Evolutionary conservation across 2,329 filamentous ascomycete species (phyloP).

Genomic region (Penicillium sclerotigenum): DNA sequence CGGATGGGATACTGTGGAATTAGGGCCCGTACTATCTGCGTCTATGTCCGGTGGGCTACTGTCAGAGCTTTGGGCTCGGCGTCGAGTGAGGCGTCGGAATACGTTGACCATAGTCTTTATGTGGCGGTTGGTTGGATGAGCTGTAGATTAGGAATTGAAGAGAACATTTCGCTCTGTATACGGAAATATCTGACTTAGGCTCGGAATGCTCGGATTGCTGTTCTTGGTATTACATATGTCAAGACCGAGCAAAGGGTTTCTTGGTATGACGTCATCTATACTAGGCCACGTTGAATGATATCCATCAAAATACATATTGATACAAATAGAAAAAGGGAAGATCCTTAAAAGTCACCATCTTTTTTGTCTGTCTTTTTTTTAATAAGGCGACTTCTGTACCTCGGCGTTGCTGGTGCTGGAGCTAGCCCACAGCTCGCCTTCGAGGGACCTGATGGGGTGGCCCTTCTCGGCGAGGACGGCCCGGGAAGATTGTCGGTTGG

Average conservation of each 20-base stretch:
- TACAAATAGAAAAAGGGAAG: too few relatives aligned
- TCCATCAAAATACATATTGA: too few relatives aligned
- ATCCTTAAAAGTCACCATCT: too few relatives aligned
- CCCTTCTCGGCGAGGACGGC: too few relatives aligned
- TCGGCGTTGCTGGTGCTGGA: too few relatives aligned
- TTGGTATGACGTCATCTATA: constrained; percentile 6
- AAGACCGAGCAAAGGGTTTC: constrained; percentile 6
- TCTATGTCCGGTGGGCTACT: not conserved
- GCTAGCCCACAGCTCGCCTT: too few relatives aligned
- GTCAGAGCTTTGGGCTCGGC: constrained; percentile 13
- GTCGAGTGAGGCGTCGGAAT: constrained; percentile 19
- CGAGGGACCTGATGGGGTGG: too few relatives aligned
- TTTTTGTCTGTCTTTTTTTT: too few relatives aligned
- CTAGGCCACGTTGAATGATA: too few relatives aligned
- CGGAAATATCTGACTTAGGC: too few relatives aligned
- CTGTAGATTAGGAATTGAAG: not conserved
- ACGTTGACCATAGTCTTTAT: constrained; percentile 20
- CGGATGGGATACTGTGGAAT: not conserved
- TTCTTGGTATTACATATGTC: constrained; percentile 10
- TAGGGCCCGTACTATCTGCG: constrained; percentile 1
- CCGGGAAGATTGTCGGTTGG: too few relatives aligned
- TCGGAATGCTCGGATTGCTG: not conserved
- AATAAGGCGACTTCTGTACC: too few relatives aligned
- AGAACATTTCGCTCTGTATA: not conserved
- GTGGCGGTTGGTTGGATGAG: not conserved